Base-by-base conservation (phyloP, 768 basidiomycete genomes). In the Boletus insuetus region DNA sequence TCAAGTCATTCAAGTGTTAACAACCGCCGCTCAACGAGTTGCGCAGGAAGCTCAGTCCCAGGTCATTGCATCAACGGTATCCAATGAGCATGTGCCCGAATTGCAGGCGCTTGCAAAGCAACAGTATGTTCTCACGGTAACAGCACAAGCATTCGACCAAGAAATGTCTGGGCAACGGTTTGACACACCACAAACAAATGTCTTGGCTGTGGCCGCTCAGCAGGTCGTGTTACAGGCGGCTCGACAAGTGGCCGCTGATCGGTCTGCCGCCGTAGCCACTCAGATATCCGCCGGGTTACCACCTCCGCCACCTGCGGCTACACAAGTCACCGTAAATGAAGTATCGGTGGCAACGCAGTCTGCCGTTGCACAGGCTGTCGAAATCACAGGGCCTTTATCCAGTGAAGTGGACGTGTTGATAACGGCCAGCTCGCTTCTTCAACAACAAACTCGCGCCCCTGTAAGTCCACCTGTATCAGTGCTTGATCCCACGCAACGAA, bases 381-480 rank as follows among this genome's bases (percentile, higher is more conserved):
- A 86, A 64, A 82, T 85, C 67, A 83, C 84, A 39, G 87, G 88
- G 31, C 82, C 84, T 16, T 70, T 80, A 40, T 87, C 87, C 35
- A 89, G 84, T 51, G 90, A 90, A 64, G 85, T 92, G 49, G 89
- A 91, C 62, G 88, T 91, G 60, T 78, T 91, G 63, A 84, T 87
- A 64, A 84, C 88, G 4, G 88, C 89, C 39, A 77, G 73, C 58
- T 75, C 78, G 42, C 72, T 82, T 49, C 74, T 80, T 26, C 77
- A 78, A 55, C 78, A 79, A 47, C 77, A 79, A 53, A 73, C 69
- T 44, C 73, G 67, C 45, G 42, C 58, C 58, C 51, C 69, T 48
- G 55, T 68, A 59, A 65, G 64, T 62, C 62, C 65, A 56, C 49
- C 68, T 37, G 54, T 62, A 47, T 39, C 62, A 22, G 46, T 60